These are phyloP conservation scores for Zancudomyces culisetae DNA, from an alignment of 371 early-diverging fungal genomes.

Conservation along the genomic window DNA sequence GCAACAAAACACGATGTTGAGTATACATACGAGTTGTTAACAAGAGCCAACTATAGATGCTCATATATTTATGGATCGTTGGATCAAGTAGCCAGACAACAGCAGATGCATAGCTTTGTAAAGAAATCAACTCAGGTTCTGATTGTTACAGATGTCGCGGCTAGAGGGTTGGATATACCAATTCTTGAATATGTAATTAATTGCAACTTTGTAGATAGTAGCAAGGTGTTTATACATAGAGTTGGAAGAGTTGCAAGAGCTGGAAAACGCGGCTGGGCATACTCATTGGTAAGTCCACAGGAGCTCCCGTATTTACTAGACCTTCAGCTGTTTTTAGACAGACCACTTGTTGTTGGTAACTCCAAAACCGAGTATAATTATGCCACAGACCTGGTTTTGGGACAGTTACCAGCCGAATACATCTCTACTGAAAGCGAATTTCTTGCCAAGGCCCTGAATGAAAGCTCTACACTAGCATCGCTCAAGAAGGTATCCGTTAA, in stretches of 20 bases:
- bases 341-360: conserved; percentile 16
- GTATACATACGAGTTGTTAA: conserved; percentile 57
- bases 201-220: conserved; percentile 84
- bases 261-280: conserved; percentile 83
- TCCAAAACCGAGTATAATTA: conserved; percentile 35
- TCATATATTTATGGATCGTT: conserved; percentile 88
- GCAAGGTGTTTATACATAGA: conserved; percentile 96
- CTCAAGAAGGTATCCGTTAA: conserved; percentile 48
- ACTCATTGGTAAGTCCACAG: conserved; percentile 67
- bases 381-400: conserved; percentile 63
- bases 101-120: conserved; percentile 68
- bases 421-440: conserved; percentile 53
- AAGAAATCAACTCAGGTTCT: conserved; percentile 55
- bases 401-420: conserved; percentile 46
- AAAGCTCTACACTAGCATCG: conserved; percentile 40
- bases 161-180: conserved; percentile 98
- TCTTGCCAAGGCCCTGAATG: conserved; percentile 34
- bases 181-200: conserved; percentile 92
- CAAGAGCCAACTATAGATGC: conserved; percentile 42
- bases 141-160: conserved; percentile 97
- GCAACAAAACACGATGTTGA: conserved; percentile 95
- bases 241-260: conserved; percentile 97
- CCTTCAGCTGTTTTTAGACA: conserved; percentile 72
- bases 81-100: conserved; percentile 79
- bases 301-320: conserved; percentile 86